Conservation (phyloP, 805 yeast species). For the Starmera pachycereana region DNA sequence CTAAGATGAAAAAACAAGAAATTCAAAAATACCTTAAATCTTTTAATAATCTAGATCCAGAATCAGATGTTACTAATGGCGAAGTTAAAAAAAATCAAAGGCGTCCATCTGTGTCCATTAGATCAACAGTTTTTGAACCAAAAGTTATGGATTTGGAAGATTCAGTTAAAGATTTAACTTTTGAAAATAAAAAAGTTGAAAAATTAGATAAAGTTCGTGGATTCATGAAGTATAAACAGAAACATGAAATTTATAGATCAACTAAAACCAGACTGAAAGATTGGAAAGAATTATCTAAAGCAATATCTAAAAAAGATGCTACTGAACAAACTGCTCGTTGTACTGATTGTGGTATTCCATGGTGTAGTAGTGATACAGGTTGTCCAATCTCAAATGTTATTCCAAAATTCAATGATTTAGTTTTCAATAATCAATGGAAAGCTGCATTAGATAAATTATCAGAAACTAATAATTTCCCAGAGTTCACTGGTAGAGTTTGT, state of each 20-base stretch:
- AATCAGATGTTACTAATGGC: slow-evolving; percentile 81
- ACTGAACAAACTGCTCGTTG: slow-evolving; percentile 92
- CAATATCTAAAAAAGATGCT: slow-evolving; percentile 79
- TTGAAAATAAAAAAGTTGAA: slow-evolving; percentile 52
- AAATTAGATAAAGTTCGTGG: slow-evolving; percentile 78
- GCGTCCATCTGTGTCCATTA: slow-evolving; percentile 17
- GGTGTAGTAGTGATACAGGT: slow-evolving; percentile 96
- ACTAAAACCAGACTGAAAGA: slow-evolving; percentile 70
- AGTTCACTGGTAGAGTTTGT: slow-evolving; percentile 95
- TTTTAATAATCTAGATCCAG: slow-evolving; percentile 67
- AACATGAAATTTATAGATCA: slow-evolving; percentile 77
- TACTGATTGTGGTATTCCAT: slow-evolving; percentile 99
- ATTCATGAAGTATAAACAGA: slow-evolving; percentile 86
- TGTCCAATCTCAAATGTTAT: slow-evolving; percentile 96
- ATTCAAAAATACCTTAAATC: slow-evolving; percentile 55
- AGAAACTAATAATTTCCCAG: slow-evolving; percentile 98
- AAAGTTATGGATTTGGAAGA: slow-evolving; percentile 85
- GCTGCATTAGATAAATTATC: slow-evolving; percentile 84
- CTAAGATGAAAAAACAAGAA: slow-evolving; percentile 46
- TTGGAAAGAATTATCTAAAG: slow-evolving; percentile 83
- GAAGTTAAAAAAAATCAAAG: slow-evolving; percentile 41
- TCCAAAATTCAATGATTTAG: slow-evolving; percentile 97
- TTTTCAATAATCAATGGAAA: slow-evolving; percentile 89
- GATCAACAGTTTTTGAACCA: slow-evolving; percentile 50
- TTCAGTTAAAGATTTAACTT: slow-evolving; percentile 58